These are phyloP conservation scores for Diddensiella transvaalensis DNA, from an alignment of 805 yeast species.

Conservation along the genomic window DNA sequence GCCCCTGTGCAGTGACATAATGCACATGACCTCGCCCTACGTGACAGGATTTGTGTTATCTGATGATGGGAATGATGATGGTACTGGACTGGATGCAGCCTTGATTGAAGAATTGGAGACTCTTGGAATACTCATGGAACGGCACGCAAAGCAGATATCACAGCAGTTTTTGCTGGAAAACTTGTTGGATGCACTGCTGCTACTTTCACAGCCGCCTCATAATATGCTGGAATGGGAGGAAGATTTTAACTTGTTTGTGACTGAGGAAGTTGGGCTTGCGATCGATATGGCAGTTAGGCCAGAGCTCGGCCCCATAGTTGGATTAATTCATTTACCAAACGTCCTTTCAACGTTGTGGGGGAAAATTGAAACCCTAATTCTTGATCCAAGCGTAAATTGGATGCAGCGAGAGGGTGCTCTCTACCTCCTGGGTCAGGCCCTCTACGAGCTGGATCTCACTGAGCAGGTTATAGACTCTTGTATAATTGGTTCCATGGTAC, in stretches of 20 bases:
- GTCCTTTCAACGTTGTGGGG: constrained; percentile 15
- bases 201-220: background rate
- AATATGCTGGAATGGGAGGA: constrained; percentile 38
- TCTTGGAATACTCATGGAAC: background rate
- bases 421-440: constrained; percentile 2
- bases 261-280: constrained; percentile 69
- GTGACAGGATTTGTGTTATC: background rate
- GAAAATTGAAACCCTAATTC: background rate
- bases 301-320: constrained; percentile 38
- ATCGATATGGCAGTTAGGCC: constrained; percentile 56
- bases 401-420: constrained; percentile 7
- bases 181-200: background rate
- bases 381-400: constrained; percentile 1
- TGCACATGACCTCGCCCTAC: background rate
- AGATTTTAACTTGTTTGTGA: constrained; percentile 67
- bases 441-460: constrained; percentile 7
- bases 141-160: background rate
- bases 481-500: background rate
- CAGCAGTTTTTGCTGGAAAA: background rate
- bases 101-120: background rate
- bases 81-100: background rate
- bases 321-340: constrained; percentile 17
- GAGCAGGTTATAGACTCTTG: background rate
- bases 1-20: background rate
- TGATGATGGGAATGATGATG: background rate